Evolutionary conservation across 176 grass and related monocot genomes (phyloP), one percentile per base, ranked within the genome.

Genomic region (Musa schizocarpa): DNA sequence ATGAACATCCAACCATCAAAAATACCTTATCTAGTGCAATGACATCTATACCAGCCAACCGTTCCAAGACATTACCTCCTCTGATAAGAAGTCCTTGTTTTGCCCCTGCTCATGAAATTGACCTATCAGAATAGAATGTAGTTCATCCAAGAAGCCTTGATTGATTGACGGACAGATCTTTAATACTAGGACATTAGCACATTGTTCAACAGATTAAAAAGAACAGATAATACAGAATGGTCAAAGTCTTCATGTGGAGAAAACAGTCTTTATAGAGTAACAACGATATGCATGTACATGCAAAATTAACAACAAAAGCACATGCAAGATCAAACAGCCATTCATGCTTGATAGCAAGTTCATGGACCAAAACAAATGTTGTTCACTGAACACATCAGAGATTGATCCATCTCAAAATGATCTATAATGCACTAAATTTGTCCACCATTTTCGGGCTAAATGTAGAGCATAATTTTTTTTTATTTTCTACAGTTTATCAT

Each of bases 41-140:
- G 65, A 87, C 50, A 87, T 93, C 82, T 63, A 93, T 83, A 73
- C 82, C 82, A 79, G 94, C 86, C 78, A 98, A 83, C 53, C 88
- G 85, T 81, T 98, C 88, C 81, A 98, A 93, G 85, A 98, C 94
- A 87, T 93, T 88, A 69, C 90, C 94, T 76, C 90, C 90, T 91
- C 90, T 91, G 52, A 98, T 93, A 80, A 98, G 90, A 83, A 98
- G 82, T 64, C 94, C 90, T 83, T 86, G 58, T 78, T 91, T 98
- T 80, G 94, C 94, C 79, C 94, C 94, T 98, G 74, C 17, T 89
- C 79, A 72, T 73, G 11, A 61, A 83, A n/a, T 77, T 19, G 29
- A n/a, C n/a, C 6, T 50, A 50, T 69, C 51, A 19, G 50, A 50
- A 19, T 52, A 43, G 21, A 11, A 65, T 25, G 16, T 68, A 34